A percentile compares a stretch with the other conserved stretches of the same genome.
These are phyloP conservation scores for Tylopilus sp. DNA, from an alignment of 768 basidiomycete species.

Conservation along the genomic window DNA sequence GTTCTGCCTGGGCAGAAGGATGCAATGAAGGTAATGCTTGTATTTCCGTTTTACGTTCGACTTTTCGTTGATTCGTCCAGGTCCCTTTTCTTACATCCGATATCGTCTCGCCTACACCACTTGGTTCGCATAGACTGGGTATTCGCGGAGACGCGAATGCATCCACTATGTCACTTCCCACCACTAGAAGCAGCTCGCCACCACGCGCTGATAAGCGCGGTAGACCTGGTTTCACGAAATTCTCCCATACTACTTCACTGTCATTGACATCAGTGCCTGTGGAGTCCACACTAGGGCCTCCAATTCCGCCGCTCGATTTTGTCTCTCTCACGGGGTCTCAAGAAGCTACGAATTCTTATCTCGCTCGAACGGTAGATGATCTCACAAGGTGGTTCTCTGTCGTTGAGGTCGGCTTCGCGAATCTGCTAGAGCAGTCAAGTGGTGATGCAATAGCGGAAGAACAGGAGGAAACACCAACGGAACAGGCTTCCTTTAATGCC, in stretches of 20 bases:
- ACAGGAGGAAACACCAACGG: conserved; percentile 42
- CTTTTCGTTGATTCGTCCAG: conserved; percentile 31
- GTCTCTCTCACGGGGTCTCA: conserved; percentile 46
- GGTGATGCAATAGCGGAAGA: conserved; percentile 64
- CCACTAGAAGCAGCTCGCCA: conserved; percentile 32
- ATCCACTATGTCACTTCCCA: conserved; percentile 41
- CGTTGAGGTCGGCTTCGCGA: conserved; percentile 68
- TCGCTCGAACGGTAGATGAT: conserved; percentile 71
- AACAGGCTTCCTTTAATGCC: conserved; percentile 13
- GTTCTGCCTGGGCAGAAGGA: conserved; percentile 65
- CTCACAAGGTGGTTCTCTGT: conserved; percentile 73
- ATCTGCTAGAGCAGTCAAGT: conserved; percentile 53
- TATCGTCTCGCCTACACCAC: conserved; percentile 37
- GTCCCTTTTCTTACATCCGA: conserved; percentile 66
- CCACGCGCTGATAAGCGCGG: conserved; percentile 22
- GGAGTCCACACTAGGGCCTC: conserved; percentile 38
- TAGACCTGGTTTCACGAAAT: conserved; percentile 21
- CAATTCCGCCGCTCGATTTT: conserved; percentile 70
- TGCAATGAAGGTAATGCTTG: conserved; percentile 56
- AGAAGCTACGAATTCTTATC: conserved; percentile 62
- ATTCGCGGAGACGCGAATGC: conserved; percentile 33
- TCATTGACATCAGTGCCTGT: conserved; percentile 35
- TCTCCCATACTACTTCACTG: conserved; percentile 29
- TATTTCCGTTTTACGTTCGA: neutral
- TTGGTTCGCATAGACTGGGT: conserved; percentile 29